These are phyloP conservation scores for Durotheca rogersii DNA, from an alignment of 495 filamentous ascomycete species.

Conservation along the genomic window DNA sequence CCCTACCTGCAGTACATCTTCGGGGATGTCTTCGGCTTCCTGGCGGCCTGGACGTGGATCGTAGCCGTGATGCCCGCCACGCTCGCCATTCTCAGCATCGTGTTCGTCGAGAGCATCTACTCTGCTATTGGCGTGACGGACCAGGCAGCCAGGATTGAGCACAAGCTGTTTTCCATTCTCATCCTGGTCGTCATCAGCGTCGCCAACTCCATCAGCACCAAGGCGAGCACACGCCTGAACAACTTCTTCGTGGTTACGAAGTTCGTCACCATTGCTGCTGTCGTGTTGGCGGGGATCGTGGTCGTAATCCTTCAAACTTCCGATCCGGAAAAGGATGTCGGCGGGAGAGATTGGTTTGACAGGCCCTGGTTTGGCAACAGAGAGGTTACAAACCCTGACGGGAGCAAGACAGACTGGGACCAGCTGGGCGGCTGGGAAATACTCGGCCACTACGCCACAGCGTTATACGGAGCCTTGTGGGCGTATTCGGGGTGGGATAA, in stretches of 20 bases:
- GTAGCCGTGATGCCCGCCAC: conserved; percentile 59
- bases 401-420: conserved; percentile 52
- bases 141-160: conserved; percentile 39
- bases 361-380: conserved; percentile 53
- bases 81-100: conserved; percentile 57
- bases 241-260: conserved; percentile 57
- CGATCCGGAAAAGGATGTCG: conserved; percentile 37
- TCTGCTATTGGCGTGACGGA: conserved; percentile 49
- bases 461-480: conserved; percentile 58
- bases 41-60: conserved; percentile 60
- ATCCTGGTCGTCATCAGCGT: conserved; percentile 48
- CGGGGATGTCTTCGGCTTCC: conserved; percentile 55
- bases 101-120: conserved; percentile 59
- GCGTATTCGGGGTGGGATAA: conserved; percentile 64
- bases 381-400: conserved; percentile 46
- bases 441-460: conserved; percentile 54
- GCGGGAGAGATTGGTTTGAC: conserved; percentile 53
- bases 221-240: conserved; percentile 53
- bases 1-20: conserved; percentile 57
- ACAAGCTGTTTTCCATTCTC: conserved; percentile 52
- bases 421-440: conserved; percentile 48
- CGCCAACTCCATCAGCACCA: conserved; percentile 58
- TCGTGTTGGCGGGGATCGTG: conserved; percentile 51
- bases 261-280: conserved; percentile 46
- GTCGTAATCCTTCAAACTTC: conserved; percentile 43